Evolutionary conservation across 352 stramenopile species (phyloP).

Genomic region (Phytopythium chamaehyphon): DNA sequence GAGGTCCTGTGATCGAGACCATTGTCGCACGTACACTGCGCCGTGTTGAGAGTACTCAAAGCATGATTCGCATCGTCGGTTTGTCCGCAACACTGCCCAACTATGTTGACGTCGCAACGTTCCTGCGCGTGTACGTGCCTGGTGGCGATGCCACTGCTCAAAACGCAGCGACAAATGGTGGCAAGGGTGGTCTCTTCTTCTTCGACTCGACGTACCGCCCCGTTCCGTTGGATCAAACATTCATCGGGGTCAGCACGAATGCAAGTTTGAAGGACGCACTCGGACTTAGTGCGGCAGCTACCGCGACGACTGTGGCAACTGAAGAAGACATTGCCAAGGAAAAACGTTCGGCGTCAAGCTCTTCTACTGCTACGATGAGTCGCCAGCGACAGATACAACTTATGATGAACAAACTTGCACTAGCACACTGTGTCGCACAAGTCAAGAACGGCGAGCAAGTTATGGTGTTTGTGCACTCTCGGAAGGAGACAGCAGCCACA

Average conservation of each 20-base stretch:
- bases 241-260: conserved; percentile 94
- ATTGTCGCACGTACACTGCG: conserved; percentile 98
- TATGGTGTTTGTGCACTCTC: conserved; percentile 99
- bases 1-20: conserved; percentile 98
- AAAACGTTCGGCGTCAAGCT: conserved; percentile 19
- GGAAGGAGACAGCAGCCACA: conserved; percentile 97
- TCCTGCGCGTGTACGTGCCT: conserved; percentile 93
- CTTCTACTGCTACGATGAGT: conserved; percentile 39
- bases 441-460: conserved; percentile 78
- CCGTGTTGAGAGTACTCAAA: conserved; percentile 97
- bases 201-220: conserved; percentile 98
- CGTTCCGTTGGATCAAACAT: conserved; percentile 98
- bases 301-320: conserved; percentile 42
- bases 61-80: conserved; percentile 97
- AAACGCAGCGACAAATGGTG: conserved; percentile 72
- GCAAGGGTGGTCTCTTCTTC: conserved; percentile 93
- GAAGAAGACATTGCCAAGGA: conserved; percentile 42
- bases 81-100: conserved; percentile 99
- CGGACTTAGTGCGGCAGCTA: conserved; percentile 35
- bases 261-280: conserved; percentile 63
- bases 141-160: conserved; percentile 37
- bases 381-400: conserved; percentile 57
- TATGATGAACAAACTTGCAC: conserved; percentile 86
- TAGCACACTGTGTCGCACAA: conserved; percentile 65
- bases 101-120: conserved; percentile 97